Percentiles rank a stretch among this genome's conserved stretches.
Conservation (phyloP, 2,329 filamentous ascomycete species). For the Calonectria pteridis region DNA sequence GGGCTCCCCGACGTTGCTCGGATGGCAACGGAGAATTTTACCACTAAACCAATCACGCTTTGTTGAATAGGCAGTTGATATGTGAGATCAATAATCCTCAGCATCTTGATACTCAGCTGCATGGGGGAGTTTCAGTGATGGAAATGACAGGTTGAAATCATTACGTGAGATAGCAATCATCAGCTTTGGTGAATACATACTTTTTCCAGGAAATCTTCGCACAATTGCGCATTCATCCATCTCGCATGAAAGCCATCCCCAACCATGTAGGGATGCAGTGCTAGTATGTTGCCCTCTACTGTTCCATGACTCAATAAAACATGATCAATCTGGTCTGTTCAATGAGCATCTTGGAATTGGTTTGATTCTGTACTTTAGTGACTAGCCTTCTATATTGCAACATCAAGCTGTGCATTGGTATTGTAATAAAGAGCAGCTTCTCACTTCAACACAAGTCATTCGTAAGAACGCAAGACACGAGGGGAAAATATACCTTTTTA, state of each 20-base stretch:
- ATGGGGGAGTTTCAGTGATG: neutral
- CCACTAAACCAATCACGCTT: constrained; percentile 24
- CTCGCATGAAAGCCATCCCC: too few species aligned
- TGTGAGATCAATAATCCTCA: neutral
- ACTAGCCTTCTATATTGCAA: neutral
- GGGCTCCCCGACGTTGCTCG: constrained; percentile 21
- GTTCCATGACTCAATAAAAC: neutral
- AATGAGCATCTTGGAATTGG: neutral
- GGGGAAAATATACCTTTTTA: neutral
- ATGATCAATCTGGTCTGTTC: neutral
- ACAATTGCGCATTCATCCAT: neutral
- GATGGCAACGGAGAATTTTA: constrained; percentile 26
- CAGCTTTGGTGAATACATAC: neutral
- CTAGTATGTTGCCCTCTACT: neutral
- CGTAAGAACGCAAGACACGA: too few species aligned
- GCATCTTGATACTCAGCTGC: neutral
- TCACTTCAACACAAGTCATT: neutral
- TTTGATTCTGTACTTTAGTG: neutral
- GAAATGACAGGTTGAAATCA: neutral
- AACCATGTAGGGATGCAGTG: neutral
- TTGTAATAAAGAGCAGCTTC: neutral
- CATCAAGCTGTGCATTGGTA: neutral
- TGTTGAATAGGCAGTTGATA: neutral
- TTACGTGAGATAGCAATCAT: neutral
- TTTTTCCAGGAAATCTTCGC: neutral